Evolutionary conservation across 208 protist species (phyloP).

Genomic region (Zelonia costaricensis): DNA sequence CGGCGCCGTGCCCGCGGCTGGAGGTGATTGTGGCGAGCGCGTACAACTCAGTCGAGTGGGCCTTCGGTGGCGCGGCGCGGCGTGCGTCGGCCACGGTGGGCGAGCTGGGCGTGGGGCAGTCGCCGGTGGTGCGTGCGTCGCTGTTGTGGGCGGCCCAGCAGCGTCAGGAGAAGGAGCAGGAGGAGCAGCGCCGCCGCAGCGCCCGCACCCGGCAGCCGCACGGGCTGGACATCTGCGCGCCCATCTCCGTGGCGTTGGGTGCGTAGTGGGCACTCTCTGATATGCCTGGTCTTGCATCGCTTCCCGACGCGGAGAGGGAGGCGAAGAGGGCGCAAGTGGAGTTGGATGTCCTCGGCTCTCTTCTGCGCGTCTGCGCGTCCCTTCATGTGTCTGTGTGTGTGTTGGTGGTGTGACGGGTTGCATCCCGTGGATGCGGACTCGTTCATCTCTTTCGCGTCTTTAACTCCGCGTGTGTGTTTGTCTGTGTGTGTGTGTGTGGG

Average conservation of each 20-base stretch:
- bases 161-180: constrained; percentile 5
- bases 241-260: constrained; percentile 12
- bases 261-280: not conserved
- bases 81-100: constrained; percentile 1
- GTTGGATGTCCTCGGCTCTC: too few relatives aligned
- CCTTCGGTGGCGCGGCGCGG: constrained; percentile 19
- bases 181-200: constrained; percentile 17
- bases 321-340: too few relatives aligned
- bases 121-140: not conserved
- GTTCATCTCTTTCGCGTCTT: too few relatives aligned
- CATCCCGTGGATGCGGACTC: too few relatives aligned
- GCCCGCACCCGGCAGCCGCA: constrained; percentile 18
- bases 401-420: too few relatives aligned
- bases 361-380: too few relatives aligned
- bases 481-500: too few relatives aligned
- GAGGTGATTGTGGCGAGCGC: constrained; percentile 26
- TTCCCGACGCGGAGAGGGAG: too few relatives aligned
- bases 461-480: too few relatives aligned
- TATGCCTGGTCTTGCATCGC: too few relatives aligned
- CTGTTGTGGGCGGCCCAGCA: constrained; percentile 16
- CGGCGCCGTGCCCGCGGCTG: not conserved
- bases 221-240: constrained; percentile 8
- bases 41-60: constrained; percentile 32
- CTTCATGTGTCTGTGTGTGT: constrained; percentile 4
- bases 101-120: not conserved